Base-by-base conservation (phyloP, 2,329 filamentous ascomycete genomes). In the Aspergillus vadensis region DNA sequence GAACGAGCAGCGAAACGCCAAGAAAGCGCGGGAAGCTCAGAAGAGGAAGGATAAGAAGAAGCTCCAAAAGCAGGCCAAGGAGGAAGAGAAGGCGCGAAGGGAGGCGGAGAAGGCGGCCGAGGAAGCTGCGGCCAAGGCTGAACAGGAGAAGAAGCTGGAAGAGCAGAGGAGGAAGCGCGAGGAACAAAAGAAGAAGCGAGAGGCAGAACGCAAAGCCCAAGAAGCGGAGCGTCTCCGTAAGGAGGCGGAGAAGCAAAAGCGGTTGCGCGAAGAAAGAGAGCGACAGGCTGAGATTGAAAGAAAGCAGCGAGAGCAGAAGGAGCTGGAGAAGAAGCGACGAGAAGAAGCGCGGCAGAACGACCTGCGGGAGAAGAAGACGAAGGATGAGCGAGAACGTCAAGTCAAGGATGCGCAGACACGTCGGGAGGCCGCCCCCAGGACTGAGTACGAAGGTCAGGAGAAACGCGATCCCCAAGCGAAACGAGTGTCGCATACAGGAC, bases 11-110 rank as follows among this genome's bases (percentile, higher is more conserved):
- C 89, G 90, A 64, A 93, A 95, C 74, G 92, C 91, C 19, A 97
- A 97, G 80, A 97, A 94, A 76, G 91, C 92, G 51, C 92, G 92
- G 72, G 94, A 97, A 72, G 93, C 95, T 15, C 91, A 96, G 75
- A 96, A 95, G 82, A 91, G 91, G 74, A 98, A 97, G 77, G 93
- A 97, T 71, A 97, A 94, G 81, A 92, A 93, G 65, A 88, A 88
- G 21, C 88, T 92, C 71, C 94, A 96, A 80, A 96, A 94, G 77
- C 89, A 92, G 73, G 88, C 88, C 2, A 88, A 91, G 66, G 91
- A 94, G n/a, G 94, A 97, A 73, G 93, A 97, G 73, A 93, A 91
- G 77, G 90, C 92, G 36, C 89, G 86, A 59, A 91, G 88, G 69
- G 94, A 98, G 48, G 92, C 92, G 5, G 92, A 97, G 73, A 93